These are phyloP conservation scores for Cordyceps pruinosa DNA, from an alignment of 2,329 filamentous ascomycete genomes.

Conservation along the genomic window DNA sequence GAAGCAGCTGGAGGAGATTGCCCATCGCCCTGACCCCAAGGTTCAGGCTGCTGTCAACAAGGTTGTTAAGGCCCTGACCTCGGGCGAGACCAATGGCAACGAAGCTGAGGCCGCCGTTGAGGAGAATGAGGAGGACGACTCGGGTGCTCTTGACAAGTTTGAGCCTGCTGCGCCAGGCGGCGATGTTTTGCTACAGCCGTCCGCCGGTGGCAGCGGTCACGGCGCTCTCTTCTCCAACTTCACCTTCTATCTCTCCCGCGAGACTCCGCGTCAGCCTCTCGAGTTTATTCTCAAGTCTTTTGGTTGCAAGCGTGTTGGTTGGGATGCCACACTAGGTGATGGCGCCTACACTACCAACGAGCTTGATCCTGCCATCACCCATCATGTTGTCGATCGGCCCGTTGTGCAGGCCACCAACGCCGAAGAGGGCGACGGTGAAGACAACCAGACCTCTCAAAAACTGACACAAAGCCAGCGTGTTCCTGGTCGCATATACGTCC, in stretches of 20 bases:
- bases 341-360: slow-evolving; percentile 91
- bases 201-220: slow-evolving; percentile 56
- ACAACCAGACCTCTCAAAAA: slow-evolving; percentile 56
- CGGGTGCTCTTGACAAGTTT: slow-evolving; percentile 80
- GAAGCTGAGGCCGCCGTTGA: slow-evolving; percentile 22
- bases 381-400: slow-evolving; percentile 92
- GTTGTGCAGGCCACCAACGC: slow-evolving; percentile 55
- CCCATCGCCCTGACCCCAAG: slow-evolving; percentile 51
- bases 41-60: slow-evolving; percentile 62
- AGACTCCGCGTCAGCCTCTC: slow-evolving; percentile 81
- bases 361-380: slow-evolving; percentile 80
- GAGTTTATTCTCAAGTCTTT: slow-evolving; percentile 93
- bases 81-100: slow-evolving; percentile 34
- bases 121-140: slow-evolving; percentile 33
- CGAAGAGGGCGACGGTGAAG: slow-evolving; percentile 43
- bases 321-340: slow-evolving; percentile 85
- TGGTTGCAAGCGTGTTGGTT: slow-evolving; percentile 91
- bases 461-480: slow-evolving; percentile 62
- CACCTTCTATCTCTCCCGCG: slow-evolving; percentile 88
- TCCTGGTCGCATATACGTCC: slow-evolving; percentile 86
- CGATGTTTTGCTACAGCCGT: slow-evolving; percentile 78
- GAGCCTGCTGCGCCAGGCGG: slow-evolving; percentile 76
- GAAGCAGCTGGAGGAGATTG: slow-evolving; percentile 40
- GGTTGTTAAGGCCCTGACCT: slow-evolving; percentile 60
- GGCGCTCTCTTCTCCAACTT: slow-evolving; percentile 78